These are phyloP conservation scores for Hymenoscyphus salicellus DNA, from an alignment of 2,329 filamentous ascomycete species.

Conservation along the genomic window DNA sequence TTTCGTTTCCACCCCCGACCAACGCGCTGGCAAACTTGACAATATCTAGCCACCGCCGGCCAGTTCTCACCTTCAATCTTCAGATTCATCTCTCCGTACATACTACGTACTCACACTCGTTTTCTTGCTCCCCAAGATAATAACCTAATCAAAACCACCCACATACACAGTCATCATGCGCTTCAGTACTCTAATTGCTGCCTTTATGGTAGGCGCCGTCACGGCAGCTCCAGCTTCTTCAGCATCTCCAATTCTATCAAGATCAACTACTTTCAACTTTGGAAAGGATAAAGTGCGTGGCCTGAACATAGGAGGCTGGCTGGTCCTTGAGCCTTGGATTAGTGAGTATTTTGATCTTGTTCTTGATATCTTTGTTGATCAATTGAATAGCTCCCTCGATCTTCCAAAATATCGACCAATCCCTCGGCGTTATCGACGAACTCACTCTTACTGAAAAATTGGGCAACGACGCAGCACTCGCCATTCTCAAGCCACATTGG, in stretches of 20 bases:
- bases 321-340: constrained; percentile 19
- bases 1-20: neutral
- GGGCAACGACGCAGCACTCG: constrained; percentile 44
- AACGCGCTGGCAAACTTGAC: neutral
- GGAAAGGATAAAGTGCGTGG: constrained; percentile 47
- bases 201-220: constrained; percentile 7
- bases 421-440: constrained; percentile 36
- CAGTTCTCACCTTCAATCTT: neutral
- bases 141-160: neutral
- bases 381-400: constrained; percentile 46
- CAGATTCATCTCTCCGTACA: neutral
- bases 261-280: constrained; percentile 45
- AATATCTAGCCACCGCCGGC: neutral
- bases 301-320: constrained; percentile 41
- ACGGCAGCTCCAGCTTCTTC: constrained; percentile 1
- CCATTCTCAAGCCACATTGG: constrained; percentile 52
- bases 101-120: neutral
- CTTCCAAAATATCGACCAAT: constrained; percentile 41
- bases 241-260: neutral
- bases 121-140: neutral
- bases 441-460: constrained; percentile 42
- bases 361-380: neutral
- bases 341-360: constrained; percentile 5
- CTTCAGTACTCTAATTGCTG: constrained; percentile 5
- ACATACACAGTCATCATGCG: constrained; percentile 3